These are phyloP conservation scores for Pisolithus marmoratus DNA, from an alignment of 768 basidiomycete species.

Conservation along the genomic window DNA sequence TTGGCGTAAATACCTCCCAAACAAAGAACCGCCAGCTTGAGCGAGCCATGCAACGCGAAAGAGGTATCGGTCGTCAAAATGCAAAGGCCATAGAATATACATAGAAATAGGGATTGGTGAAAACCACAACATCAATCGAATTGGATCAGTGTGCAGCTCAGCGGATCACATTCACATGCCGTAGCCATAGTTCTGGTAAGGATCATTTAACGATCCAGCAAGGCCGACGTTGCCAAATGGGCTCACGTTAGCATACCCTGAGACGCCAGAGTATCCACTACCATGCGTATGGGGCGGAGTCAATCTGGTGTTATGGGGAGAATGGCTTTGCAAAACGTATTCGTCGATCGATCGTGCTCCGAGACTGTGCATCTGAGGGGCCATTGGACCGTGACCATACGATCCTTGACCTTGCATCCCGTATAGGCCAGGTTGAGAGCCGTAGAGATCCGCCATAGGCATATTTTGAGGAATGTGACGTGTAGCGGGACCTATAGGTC, in stretches of 20 bases:
- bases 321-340: conserved; percentile 73
- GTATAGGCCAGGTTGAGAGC: conserved; percentile 56
- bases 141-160: conserved; percentile 13
- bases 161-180: conserved; percentile 54
- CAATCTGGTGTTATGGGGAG: conserved; percentile 57
- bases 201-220: conserved; percentile 58
- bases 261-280: conserved; percentile 52
- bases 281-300: conserved; percentile 52
- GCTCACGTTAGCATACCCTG: conserved; percentile 49
- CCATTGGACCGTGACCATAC: conserved; percentile 54
- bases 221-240: conserved; percentile 43
- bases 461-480: conserved; percentile 55
- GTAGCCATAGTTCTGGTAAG: conserved; percentile 76
- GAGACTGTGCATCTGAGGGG: conserved; percentile 51
- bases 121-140: conserved; percentile 1
- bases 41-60: conserved; percentile 30
- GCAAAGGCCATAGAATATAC: conserved; percentile 29
- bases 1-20: conserved; percentile 26
- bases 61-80: conserved; percentile 32
- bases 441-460: conserved; percentile 62
- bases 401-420: conserved; percentile 50
- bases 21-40: conserved; percentile 36
- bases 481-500: conserved; percentile 35
- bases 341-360: conserved; percentile 74
- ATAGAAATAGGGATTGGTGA: conserved; percentile 31